Evolutionary conservation across 1,284 basidiomycete species (phyloP).

Genomic region (Hypsizygus ulmarius): DNA sequence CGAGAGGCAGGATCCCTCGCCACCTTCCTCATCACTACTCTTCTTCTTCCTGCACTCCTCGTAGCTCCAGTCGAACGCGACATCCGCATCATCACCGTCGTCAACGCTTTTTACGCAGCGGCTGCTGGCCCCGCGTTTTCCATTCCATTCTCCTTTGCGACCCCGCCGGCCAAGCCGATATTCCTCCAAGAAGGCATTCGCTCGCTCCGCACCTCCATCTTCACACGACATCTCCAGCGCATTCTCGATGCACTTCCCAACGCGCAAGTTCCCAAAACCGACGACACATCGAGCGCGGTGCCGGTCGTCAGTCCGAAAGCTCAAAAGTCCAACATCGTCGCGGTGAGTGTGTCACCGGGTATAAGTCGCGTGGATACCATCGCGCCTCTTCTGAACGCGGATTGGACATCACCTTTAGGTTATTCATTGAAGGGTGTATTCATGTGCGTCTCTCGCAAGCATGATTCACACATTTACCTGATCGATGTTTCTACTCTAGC

Average conservation of each 20-base stretch:
- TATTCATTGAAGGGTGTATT: slow-evolving; percentile 41
- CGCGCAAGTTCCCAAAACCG: slow-evolving; percentile 54
- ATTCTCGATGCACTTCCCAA: slow-evolving; percentile 73
- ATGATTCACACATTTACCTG: slow-evolving; percentile 1
- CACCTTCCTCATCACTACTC: slow-evolving; percentile 76
- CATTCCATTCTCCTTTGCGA: slow-evolving; percentile 12
- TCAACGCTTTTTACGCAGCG: slow-evolving; percentile 85
- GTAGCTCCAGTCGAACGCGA: slow-evolving; percentile 80
- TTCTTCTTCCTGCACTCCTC: slow-evolving; percentile 74
- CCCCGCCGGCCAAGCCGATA: slow-evolving; percentile 27
- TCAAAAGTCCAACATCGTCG: slow-evolving; percentile 69
- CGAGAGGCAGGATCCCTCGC: slow-evolving; percentile 53
- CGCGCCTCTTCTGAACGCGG: slow-evolving; percentile 52
- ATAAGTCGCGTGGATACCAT: slow-evolving; percentile 67
- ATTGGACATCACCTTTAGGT: slow-evolving; percentile 26
- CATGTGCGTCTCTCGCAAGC: slow-evolving; percentile 35
- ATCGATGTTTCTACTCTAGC: slow-evolving; percentile 29
- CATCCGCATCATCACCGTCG: slow-evolving; percentile 76
- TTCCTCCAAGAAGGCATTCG: slow-evolving; percentile 63
- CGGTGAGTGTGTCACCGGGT: slow-evolving; percentile 71
- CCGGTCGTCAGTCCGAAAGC: slow-evolving; percentile 46
- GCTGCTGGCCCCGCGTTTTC: slow-evolving; percentile 37
- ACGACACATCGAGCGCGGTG: slow-evolving; percentile 38
- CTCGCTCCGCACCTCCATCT: slow-evolving; percentile 59
- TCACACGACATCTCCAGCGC: slow-evolving; percentile 73